Evolutionary conservation across 768 basidiomycete genomes (phyloP).

Genomic region (Auricularia auricula-judae): DNA sequence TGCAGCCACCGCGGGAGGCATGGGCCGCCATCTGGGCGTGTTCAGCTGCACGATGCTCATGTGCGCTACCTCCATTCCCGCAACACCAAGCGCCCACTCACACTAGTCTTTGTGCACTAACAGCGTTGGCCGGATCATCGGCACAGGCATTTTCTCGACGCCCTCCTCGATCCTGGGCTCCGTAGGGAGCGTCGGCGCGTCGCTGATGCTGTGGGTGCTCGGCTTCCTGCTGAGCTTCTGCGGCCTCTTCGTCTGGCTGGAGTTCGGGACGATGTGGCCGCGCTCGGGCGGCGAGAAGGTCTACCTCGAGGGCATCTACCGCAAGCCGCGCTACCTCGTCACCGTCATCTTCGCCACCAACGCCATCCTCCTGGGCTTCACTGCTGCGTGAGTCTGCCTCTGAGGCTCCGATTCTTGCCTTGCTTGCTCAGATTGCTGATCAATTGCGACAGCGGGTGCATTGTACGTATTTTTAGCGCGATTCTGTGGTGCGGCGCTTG

Average conservation of each 20-base stretch:
- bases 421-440: not conserved
- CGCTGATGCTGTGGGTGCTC: slow-evolving; percentile 52
- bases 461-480: too few species aligned
- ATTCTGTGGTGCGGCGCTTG: too few species aligned
- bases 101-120: too few species aligned
- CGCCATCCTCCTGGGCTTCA: slow-evolving; percentile 33
- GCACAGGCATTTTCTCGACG: slow-evolving; percentile 56
- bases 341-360: slow-evolving; percentile 39
- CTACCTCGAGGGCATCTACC: slow-evolving; percentile 46
- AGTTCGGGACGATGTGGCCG: slow-evolving; percentile 54
- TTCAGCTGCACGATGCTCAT: slow-evolving; percentile 47
- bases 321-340: slow-evolving; percentile 33
- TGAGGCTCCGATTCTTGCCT: not conserved
- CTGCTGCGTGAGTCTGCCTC: not conserved
- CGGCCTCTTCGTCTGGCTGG: slow-evolving; percentile 38
- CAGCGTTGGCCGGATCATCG: slow-evolving; percentile 45
- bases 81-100: not conserved
- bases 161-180: slow-evolving; percentile 47
- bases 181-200: slow-evolving; percentile 48
- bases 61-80: slow-evolving; percentile 15
- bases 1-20: slow-evolving; percentile 40
- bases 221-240: slow-evolving; percentile 46
- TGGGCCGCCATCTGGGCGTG: slow-evolving; percentile 46
- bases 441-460: not conserved
- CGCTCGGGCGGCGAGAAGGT: slow-evolving; percentile 55